These are phyloP conservation scores for Penicillium fimorum DNA, from an alignment of 495 filamentous ascomycete genomes.

Conservation along the genomic window DNA sequence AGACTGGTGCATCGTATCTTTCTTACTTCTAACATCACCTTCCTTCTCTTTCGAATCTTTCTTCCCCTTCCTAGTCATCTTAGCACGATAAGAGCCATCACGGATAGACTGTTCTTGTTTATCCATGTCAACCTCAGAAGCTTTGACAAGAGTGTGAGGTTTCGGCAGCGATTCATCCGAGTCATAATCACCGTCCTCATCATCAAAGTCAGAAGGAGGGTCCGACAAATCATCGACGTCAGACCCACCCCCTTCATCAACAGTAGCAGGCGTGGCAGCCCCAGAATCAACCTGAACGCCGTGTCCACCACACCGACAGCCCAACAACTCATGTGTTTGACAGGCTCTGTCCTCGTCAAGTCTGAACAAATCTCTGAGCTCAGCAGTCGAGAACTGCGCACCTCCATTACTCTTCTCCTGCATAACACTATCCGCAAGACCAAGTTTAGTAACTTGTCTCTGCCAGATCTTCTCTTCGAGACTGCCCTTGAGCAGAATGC, in stretches of 20 bases:
- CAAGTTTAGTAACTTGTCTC: constrained; percentile 74
- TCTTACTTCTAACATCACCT: constrained; percentile 25
- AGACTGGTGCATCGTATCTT: constrained; percentile 53
- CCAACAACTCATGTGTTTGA: constrained; percentile 70
- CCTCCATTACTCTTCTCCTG: constrained; percentile 53
- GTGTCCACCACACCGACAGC: constrained; percentile 63
- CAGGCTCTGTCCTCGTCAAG: constrained; percentile 56
- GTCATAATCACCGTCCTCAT: constrained; percentile 33
- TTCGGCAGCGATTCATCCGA: constrained; percentile 38
- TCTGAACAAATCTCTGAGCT: constrained; percentile 69
- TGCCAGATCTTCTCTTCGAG: constrained; percentile 86
- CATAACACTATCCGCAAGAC: constrained; percentile 66
- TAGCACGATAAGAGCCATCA: constrained; percentile 26
- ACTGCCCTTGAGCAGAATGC: constrained; percentile 67
- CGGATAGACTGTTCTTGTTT: constrained; percentile 54
- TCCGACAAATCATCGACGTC: constrained; percentile 27
- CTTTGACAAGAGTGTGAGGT: constrained; percentile 49
- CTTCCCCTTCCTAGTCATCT: constrained; percentile 8
- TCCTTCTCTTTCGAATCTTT: constrained; percentile 9
- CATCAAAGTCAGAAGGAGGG: constrained; percentile 6
- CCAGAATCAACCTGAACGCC: constrained; percentile 32
- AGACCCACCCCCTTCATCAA: constrained; percentile 22
- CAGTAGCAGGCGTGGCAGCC: constrained; percentile 16
- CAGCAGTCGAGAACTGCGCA: constrained; percentile 62
- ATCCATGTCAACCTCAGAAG: constrained; percentile 60